Evolutionary conservation across 306 rosid genomes (phyloP).

Genomic region (Lablab purpureus): DNA sequence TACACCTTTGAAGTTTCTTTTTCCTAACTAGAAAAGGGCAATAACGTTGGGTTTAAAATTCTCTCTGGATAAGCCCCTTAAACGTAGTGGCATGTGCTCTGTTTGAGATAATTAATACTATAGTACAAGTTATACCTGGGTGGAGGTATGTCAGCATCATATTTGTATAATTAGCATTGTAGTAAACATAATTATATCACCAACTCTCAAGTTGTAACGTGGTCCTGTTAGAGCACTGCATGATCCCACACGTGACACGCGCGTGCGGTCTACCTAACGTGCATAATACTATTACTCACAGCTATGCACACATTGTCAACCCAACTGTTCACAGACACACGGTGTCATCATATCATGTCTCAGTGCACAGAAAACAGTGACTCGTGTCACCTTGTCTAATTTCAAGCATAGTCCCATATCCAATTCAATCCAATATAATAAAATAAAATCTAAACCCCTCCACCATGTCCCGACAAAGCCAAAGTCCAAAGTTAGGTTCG

Average conservation of each 20-base stretch:
- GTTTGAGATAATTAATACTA: constrained; percentile 18
- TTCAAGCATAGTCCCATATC: constrained; percentile 10
- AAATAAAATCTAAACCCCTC: constrained; percentile 16
- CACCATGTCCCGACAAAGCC: constrained; percentile 20
- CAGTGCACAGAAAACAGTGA: constrained; percentile 46
- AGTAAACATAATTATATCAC: constrained; percentile 3
- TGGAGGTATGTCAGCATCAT: constrained; percentile 33
- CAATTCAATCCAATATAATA: constrained; percentile 4
- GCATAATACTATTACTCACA: constrained; percentile 43
- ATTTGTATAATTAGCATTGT: constrained; percentile 30
- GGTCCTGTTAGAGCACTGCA: constrained; percentile 47
- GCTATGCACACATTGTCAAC: constrained; percentile 50
- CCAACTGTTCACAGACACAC: constrained; percentile 45
- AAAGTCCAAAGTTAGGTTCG: constrained; percentile 13
- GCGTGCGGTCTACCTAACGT: constrained; percentile 53
- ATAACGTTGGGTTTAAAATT: constrained; percentile 4
- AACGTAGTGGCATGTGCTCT: constrained; percentile 41
- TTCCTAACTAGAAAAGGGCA: constrained; percentile 21
- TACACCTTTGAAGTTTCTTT: constrained; percentile 15
- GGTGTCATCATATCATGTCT: constrained; percentile 53
- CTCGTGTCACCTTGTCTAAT: constrained; percentile 48
- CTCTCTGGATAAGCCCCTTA: constrained; percentile 4
- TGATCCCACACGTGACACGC: constrained; percentile 53
- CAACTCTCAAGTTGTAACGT: constrained; percentile 41
- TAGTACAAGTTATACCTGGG: background rate